Conservation (phyloP, 495 filamentous ascomycete species). For the Neurospora sp. region DNA sequence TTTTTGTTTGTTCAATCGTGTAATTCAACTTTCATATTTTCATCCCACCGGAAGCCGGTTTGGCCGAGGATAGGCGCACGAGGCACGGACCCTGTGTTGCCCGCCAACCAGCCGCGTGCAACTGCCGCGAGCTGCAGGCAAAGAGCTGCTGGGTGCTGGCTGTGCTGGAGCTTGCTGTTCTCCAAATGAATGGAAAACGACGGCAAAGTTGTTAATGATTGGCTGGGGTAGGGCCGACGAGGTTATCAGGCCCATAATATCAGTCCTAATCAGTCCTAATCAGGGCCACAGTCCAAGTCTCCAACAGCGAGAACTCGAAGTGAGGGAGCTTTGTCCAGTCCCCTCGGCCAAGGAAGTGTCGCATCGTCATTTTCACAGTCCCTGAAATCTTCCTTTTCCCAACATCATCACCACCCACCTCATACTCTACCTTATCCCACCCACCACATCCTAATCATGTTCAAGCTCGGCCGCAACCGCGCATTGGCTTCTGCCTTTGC, state of each 20-base stretch:
- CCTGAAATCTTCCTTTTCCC: not conserved
- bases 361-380: not conserved
- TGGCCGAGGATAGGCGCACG: not conserved
- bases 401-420: not conserved
- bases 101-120: not conserved
- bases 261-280: not conserved
- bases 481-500: constrained; percentile 39
- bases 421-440: constrained; percentile 1
- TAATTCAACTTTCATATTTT: not conserved
- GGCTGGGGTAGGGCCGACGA: not conserved
- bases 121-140: not conserved
- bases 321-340: not conserved
- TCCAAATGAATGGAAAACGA: not conserved
- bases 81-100: not conserved
- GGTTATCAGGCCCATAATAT: not conserved
- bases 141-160: not conserved
- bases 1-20: not conserved
- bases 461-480: constrained; percentile 38
- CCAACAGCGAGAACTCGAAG: not conserved
- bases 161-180: not conserved
- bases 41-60: not conserved
- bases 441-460: constrained; percentile 27
- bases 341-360: not conserved
- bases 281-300: not conserved
- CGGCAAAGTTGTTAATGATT: not conserved